Percentiles rank a stretch among this genome's conserved stretches.
Evolutionary conservation across 208 protist species (phyloP).

Genomic region (Acanthamoeba sp.): DNA sequence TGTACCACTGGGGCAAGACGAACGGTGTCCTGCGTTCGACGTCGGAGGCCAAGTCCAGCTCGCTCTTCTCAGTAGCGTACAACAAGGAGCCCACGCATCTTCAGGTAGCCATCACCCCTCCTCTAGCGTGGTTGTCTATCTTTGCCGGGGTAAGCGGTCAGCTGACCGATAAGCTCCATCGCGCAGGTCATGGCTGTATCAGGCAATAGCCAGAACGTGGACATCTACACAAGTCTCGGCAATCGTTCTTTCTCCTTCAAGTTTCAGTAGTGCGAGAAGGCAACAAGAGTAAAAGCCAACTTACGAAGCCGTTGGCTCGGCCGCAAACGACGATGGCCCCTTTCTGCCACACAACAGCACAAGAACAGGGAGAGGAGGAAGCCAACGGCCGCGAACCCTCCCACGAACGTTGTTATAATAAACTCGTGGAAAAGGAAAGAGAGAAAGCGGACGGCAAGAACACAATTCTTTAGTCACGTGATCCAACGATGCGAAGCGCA

Average conservation of each 20-base stretch:
- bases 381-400: no score
- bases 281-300: no score
- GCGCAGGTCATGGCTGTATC: neutral
- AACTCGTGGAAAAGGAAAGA: no score
- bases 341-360: no score
- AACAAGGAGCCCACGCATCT: slow-evolving; percentile 39
- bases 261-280: slow-evolving; percentile 28
- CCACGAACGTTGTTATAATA: no score
- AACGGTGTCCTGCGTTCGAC: slow-evolving; percentile 2
- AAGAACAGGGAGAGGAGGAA: no score
- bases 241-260: slow-evolving; percentile 53
- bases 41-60: slow-evolving; percentile 8
- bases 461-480: neutral
- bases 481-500: neutral
- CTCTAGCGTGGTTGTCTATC: no score
- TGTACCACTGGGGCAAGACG: slow-evolving; percentile 41
- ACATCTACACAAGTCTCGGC: slow-evolving; percentile 34
- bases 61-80: slow-evolving; percentile 32
- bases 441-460: no score
- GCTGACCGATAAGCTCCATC: neutral
- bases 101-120: neutral
- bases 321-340: no score
- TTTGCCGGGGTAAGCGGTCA: neutral
- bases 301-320: no score
- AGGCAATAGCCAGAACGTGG: slow-evolving; percentile 12